Evolutionary conservation across 2,329 filamentous ascomycete genomes (phyloP), one percentile per base, ranked within the genome.

Genomic region (Elsinoe arachidis): DNA sequence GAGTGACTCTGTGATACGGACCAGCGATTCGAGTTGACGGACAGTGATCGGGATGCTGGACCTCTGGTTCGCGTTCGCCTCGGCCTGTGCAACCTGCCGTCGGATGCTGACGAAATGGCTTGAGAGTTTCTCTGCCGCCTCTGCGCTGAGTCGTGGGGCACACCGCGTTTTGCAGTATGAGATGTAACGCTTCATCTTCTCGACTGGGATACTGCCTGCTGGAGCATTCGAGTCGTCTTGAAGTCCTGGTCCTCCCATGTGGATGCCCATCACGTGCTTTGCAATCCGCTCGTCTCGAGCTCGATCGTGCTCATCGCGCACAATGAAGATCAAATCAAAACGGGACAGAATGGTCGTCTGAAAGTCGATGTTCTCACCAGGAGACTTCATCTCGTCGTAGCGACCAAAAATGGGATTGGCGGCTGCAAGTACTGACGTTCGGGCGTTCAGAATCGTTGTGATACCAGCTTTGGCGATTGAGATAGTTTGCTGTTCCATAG

Each of bases 251-350:
- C 88, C 88, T 59, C 90, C 90, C 88, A 96, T 97, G 67, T 97
- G 92, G 62, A 99, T 91, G 46, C 87, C 85, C 85, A 99, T 96
- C 68, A 99, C 92, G 81, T 99, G 93, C 69, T 86, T 92, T 11
- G 93, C 93, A 67, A 99, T 97, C 3, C 81, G 85, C 75, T 96
- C 90, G 68, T 99, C 93, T 67, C 92, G 88, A 58, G 83, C 86
- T 44, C 89, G 82, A 61, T 92, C 89, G 70, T 99, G 93, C 61
- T 95, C 90, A 70, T 99, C 93, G 65, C 88, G 89, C 61, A 99
- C 92, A 63, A 99, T 96, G 77, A 97, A 99, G 63, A 99, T 97
- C 89, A 99, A 96, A 72, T 99, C 93, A 71, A 99, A 99, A 80
- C 93, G 88, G 2, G 92, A 97, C 63, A 99, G 71, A 67, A 99